Conservation (phyloP, 257 asterid genomes). For the Solanum chilense region DNA sequence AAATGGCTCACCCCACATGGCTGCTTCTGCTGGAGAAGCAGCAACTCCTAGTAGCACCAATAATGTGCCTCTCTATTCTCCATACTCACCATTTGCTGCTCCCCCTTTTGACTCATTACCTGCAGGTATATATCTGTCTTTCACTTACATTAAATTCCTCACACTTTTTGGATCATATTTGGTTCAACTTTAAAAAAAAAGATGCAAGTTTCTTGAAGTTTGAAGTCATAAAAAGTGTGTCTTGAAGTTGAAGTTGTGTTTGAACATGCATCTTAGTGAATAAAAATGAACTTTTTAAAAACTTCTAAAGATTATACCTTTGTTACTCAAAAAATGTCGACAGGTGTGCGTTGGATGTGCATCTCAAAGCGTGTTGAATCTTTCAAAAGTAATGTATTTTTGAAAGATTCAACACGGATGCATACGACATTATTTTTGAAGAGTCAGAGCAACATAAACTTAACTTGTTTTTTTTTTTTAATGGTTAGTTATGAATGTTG, state of each 20-base stretch:
- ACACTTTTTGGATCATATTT: background rate
- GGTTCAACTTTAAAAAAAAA: background rate
- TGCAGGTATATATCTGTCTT: conserved; percentile 17
- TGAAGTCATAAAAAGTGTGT: background rate
- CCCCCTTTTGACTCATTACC: conserved; percentile 24
- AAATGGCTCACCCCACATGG: conserved; percentile 12
- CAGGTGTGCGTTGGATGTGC: background rate
- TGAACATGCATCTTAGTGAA: background rate
- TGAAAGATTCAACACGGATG: background rate
- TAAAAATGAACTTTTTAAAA: background rate
- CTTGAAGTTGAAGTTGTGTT: background rate
- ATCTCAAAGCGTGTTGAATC: too few relatives aligned
- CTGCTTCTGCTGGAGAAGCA: conserved; percentile 8
- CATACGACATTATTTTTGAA: background rate
- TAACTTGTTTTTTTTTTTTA: too few relatives aligned
- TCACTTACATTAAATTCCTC: background rate
- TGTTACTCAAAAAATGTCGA: background rate
- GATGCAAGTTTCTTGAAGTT: background rate
- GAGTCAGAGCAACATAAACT: background rate
- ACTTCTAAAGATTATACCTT: background rate
- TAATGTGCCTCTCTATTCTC: background rate
- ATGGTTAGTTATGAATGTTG: background rate
- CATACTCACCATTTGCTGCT: conserved; percentile 21
- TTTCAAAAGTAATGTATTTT: background rate
- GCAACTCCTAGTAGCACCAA: background rate